Evolutionary conservation across 106 monocot species (phyloP).

Genomic region (Platanthera zijinensis): DNA sequence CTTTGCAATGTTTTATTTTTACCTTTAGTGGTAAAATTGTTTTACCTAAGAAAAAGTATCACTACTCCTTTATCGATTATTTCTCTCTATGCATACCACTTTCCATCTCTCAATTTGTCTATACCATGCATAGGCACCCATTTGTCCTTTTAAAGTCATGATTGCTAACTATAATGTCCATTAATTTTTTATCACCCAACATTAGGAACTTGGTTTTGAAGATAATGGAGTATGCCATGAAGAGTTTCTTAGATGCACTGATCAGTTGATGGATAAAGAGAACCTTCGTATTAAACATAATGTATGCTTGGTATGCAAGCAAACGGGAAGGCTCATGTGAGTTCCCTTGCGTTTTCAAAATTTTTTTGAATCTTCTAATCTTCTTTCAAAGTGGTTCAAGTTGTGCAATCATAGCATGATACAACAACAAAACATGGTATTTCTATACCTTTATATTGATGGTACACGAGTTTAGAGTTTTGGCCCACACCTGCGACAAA

Average conservation of each 20-base stretch:
- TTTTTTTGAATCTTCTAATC: constrained; percentile 1
- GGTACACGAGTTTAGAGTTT: not conserved
- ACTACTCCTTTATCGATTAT: not conserved
- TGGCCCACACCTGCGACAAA: not conserved
- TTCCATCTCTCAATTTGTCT: not conserved
- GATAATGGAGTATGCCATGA: not conserved
- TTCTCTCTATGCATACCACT: not conserved
- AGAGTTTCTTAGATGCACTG: not conserved
- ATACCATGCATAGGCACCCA: not conserved
- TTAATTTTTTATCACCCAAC: not conserved
- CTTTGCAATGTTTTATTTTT: not conserved
- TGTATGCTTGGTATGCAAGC: constrained; percentile 5
- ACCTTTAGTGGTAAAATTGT: not conserved
- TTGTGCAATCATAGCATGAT: not conserved
- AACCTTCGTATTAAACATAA: not conserved
- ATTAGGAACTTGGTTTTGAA: not conserved
- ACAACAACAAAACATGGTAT: not conserved
- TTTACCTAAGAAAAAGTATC: not conserved
- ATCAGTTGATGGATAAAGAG: not conserved
- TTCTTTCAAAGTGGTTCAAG: not conserved
- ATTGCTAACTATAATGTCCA: not conserved
- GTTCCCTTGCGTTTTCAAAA: not conserved
- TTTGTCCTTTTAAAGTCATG: not conserved
- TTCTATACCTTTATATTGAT: not conserved
- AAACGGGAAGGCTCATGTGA: constrained; percentile 6